Conservation (phyloP, 2,329 filamentous ascomycete species). For the Elsinoe arachidis region DNA sequence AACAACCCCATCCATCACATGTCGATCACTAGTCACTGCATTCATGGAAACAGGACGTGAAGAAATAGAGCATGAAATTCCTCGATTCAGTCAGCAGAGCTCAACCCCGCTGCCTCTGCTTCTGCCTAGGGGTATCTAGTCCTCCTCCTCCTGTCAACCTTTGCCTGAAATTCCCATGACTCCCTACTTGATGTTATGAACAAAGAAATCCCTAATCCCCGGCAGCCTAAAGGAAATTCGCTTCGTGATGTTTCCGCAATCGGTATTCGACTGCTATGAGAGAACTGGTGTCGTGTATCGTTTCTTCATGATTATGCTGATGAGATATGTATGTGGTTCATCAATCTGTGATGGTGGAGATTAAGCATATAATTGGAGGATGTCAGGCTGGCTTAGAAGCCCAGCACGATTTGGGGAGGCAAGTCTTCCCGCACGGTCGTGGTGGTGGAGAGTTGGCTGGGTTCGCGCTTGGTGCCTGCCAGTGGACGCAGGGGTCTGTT, state of each 20-base stretch:
- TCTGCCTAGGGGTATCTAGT: conserved; percentile 9
- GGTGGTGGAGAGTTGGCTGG: conserved; percentile 10
- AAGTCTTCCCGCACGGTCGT: neutral
- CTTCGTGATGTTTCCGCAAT: conserved; percentile 2
- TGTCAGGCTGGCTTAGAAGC: neutral
- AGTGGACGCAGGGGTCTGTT: neutral
- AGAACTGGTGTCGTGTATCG: conserved; percentile 2
- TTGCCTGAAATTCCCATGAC: neutral
- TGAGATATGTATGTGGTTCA: neutral
- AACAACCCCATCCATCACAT: too few relatives aligned
- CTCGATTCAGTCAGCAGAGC: neutral
- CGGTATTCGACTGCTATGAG: neutral
- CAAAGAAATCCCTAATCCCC: neutral
- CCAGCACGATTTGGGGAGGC: neutral
- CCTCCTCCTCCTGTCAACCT: neutral
- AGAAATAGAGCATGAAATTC: neutral
- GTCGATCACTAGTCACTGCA: too few relatives aligned
- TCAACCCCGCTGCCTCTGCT: neutral
- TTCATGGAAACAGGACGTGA: neutral
- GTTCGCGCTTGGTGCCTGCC: conserved; percentile 2
- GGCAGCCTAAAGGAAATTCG: neutral
- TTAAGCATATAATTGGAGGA: too few relatives aligned
- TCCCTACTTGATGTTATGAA: neutral
- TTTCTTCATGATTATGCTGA: neutral
- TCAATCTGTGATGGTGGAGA: neutral